A percentile compares a stretch with the other conserved stretches of the same genome.
These are phyloP conservation scores for Trypanosoma boissoni DNA, from an alignment of 208 protist species.

Conservation along the genomic window DNA sequence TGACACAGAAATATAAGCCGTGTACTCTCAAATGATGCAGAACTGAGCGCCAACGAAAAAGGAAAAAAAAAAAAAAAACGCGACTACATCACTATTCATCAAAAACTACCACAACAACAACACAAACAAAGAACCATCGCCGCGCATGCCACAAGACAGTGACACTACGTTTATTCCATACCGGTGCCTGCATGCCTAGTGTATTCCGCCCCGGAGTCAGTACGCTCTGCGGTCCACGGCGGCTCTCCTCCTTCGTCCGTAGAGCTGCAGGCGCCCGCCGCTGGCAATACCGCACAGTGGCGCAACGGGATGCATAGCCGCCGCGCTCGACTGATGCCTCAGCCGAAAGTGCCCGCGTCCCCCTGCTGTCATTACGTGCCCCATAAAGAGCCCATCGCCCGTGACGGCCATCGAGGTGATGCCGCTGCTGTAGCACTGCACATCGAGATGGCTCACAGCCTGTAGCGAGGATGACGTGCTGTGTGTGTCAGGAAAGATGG, in stretches of 20 bases:
- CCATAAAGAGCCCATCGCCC: slow-evolving; percentile 31
- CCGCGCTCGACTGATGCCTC: slow-evolving; percentile 17
- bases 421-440: slow-evolving; percentile 41
- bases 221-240: neutral
- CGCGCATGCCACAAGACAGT: no score
- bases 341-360: slow-evolving; percentile 7
- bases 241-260: slow-evolving; percentile 11
- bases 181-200: no score
- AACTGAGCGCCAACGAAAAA: no score
- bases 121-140: no score
- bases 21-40: no score
- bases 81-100: no score
- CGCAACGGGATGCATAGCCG: slow-evolving; percentile 24
- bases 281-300: slow-evolving; percentile 23
- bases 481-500: slow-evolving; percentile 5
- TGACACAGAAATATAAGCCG: no score
- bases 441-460: slow-evolving; percentile 36
- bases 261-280: slow-evolving; percentile 14
- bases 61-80: no score
- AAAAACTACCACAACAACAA: no score
- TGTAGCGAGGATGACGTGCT: slow-evolving; percentile 1
- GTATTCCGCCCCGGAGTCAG: no score
- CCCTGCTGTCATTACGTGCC: neutral
- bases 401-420: slow-evolving; percentile 56
- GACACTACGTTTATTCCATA: no score